Conservation (phyloP, 1,284 basidiomycete species). For the Ceratobasidium sp. region DNA sequence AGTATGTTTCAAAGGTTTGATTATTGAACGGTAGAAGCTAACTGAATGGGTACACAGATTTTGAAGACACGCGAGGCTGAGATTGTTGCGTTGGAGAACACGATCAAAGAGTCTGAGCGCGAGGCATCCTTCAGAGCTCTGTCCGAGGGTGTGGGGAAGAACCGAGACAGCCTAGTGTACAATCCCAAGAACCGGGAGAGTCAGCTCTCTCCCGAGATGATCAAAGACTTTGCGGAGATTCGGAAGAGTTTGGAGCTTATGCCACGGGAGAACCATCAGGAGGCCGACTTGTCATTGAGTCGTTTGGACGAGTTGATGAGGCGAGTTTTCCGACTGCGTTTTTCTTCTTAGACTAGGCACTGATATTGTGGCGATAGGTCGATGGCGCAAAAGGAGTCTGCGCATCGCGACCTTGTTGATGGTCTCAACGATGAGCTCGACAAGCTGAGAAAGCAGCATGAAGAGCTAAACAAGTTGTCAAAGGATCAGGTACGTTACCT, state of each 20-base stretch:
- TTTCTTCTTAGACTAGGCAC: not conserved
- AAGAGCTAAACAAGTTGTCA: conserved; percentile 78
- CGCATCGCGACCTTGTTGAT: conserved; percentile 79
- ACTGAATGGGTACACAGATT: conserved; percentile 49
- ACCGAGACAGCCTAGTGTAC: conserved; percentile 21
- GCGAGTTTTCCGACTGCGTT: conserved; percentile 52
- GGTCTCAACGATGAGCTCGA: conserved; percentile 69
- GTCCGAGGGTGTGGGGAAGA: conserved; percentile 42
- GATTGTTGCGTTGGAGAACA: conserved; percentile 77
- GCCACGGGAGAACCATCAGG: conserved; percentile 52
- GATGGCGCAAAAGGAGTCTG: conserved; percentile 93
- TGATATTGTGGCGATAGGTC: conserved; percentile 60
- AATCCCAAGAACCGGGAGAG: conserved; percentile 41
- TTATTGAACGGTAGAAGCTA: not conserved
- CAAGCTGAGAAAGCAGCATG: conserved; percentile 76
- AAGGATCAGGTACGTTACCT: conserved; percentile 71
- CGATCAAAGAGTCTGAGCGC: conserved; percentile 57
- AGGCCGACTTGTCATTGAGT: conserved; percentile 72
- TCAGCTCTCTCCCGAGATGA: conserved; percentile 69
- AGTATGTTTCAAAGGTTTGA: conserved; percentile 48
- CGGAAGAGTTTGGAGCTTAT: conserved; percentile 62
- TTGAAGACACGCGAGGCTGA: conserved; percentile 87
- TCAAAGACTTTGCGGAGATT: conserved; percentile 72
- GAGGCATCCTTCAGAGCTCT: conserved; percentile 36
- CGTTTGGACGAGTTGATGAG: conserved; percentile 88